These are phyloP conservation scores for Dentipellis sp. DNA, from an alignment of 768 basidiomycete genomes.

Conservation along the genomic window DNA sequence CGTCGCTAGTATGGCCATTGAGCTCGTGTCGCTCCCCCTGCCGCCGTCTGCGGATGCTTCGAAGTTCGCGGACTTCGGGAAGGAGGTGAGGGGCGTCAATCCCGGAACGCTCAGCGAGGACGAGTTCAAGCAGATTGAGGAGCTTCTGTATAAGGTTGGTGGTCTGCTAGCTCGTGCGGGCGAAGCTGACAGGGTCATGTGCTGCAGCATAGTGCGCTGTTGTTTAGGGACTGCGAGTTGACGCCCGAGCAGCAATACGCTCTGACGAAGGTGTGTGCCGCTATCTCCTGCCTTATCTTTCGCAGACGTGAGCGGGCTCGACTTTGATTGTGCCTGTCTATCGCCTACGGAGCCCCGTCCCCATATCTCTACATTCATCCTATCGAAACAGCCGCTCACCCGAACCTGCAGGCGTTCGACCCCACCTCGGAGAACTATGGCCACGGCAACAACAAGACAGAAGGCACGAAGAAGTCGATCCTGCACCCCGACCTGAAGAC, in stretches of 20 bases:
- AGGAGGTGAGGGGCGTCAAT: slow-evolving; percentile 65
- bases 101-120: slow-evolving; percentile 52
- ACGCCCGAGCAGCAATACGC: slow-evolving; percentile 80
- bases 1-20: slow-evolving; percentile 46
- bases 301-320: neutral
- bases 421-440: slow-evolving; percentile 58
- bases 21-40: slow-evolving; percentile 55
- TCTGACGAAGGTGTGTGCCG: slow-evolving; percentile 60
- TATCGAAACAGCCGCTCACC: neutral
- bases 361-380: neutral
- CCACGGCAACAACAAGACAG: slow-evolving; percentile 84
- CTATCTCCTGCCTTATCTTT: neutral
- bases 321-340: neutral
- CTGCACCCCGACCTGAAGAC: slow-evolving; percentile 85
- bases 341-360: no score
- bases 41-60: slow-evolving; percentile 63
- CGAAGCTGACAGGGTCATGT: neutral
- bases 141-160: slow-evolving; percentile 68
- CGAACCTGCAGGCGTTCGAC: slow-evolving; percentile 62
- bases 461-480: slow-evolving; percentile 64
- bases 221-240: slow-evolving; percentile 63
- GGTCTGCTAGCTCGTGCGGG: neutral
- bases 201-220: slow-evolving; percentile 55
- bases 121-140: slow-evolving; percentile 56
- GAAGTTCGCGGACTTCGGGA: slow-evolving; percentile 64